phyloP scores from a whole-genome alignment of 208 protist species.

The Wallacemonas sp. region DNA sequence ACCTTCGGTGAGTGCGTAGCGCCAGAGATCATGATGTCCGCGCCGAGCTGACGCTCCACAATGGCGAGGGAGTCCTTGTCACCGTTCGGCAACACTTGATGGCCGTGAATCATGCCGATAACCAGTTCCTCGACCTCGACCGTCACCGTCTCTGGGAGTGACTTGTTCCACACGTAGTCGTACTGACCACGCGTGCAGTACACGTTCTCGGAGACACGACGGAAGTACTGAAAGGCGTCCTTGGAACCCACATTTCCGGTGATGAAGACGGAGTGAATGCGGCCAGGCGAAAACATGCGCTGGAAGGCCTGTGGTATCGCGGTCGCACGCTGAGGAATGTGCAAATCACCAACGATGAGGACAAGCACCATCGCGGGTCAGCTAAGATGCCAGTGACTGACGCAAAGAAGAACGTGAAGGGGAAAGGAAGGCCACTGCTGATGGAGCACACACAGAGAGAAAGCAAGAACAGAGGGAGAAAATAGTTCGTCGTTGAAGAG shows the following conservation, averaged over 20 bases:
- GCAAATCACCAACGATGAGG: conserved; percentile 98
- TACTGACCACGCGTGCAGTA: conserved; percentile 97
- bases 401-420: neutral
- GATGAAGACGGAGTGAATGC: conserved; percentile 97
- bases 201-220: conserved; percentile 93
- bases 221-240: conserved; percentile 96
- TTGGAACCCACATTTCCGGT: conserved; percentile 98
- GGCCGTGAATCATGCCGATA: conserved; percentile 97
- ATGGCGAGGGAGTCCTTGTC: conserved; percentile 94
- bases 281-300: conserved; percentile 93
- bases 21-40: conserved; percentile 98
- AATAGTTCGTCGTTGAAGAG: no score
- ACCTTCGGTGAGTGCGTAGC: conserved; percentile 92
- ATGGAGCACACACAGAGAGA: neutral
- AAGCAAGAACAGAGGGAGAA: neutral
- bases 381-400: neutral
- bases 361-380: conserved; percentile 87
- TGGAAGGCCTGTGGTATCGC: conserved; percentile 95
- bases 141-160: conserved; percentile 90
- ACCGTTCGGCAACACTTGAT: conserved; percentile 96
- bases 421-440: no score
- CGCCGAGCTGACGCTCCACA: conserved; percentile 96
- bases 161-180: conserved; percentile 66
- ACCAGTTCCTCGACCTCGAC: conserved; percentile 96
- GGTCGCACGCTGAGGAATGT: conserved; percentile 96